phyloP scores from a whole-genome alignment of 805 yeast genomes.

The Ogataea pilisensis region DNA sequence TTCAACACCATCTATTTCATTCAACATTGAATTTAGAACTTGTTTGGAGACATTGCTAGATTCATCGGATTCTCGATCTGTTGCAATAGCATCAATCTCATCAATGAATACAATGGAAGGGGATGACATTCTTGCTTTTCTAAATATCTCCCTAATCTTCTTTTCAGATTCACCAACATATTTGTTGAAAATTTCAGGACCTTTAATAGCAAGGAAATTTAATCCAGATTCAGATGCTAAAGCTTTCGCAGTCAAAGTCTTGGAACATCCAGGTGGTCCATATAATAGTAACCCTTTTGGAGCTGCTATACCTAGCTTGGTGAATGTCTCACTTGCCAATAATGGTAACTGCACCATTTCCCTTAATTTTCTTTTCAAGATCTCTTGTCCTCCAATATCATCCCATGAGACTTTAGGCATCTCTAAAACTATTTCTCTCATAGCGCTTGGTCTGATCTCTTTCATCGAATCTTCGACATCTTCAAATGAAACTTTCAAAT shows the following conservation, averaged over 20 bases:
- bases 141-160: constrained; percentile 89
- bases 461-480: constrained; percentile 72
- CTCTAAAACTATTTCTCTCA: constrained; percentile 92
- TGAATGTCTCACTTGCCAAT: constrained; percentile 74
- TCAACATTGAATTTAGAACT: constrained; percentile 83
- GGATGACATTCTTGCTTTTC: constrained; percentile 85
- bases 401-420: constrained; percentile 92
- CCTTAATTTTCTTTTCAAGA: constrained; percentile 69
- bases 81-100: constrained; percentile 91
- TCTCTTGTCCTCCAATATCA: constrained; percentile 94
- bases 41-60: constrained; percentile 72
- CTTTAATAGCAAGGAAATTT: constrained; percentile 91
- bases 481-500: constrained; percentile 42
- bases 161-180: constrained; percentile 96
- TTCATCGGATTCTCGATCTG: constrained; percentile 60
- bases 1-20: constrained; percentile 97
- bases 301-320: constrained; percentile 73
- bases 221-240: constrained; percentile 93
- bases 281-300: constrained; percentile 91
- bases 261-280: constrained; percentile 99
- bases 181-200: constrained; percentile 91
- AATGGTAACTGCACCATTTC: constrained; percentile 94
- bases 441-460: constrained; percentile 91
- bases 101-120: constrained; percentile 96
- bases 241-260: constrained; percentile 92